A percentile compares a stretch with the other conserved stretches of the same genome.
phyloP scores from a whole-genome alignment of 345 rosid species.

The Arabis hirsuta region DNA sequence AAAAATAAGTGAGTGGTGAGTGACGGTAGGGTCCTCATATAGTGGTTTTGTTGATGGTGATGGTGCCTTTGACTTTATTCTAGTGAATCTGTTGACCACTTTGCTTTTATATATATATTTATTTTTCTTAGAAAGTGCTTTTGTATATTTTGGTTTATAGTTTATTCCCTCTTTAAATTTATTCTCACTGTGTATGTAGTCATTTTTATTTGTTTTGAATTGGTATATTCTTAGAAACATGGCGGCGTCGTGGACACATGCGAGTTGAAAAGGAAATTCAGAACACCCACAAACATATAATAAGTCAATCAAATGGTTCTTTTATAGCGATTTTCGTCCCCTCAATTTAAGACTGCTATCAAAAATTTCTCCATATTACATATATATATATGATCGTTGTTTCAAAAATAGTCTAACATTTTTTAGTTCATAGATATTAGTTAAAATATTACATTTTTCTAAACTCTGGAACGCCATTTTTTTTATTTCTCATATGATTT shows the following conservation, averaged over 20 bases:
- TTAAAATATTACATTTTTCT: background rate
- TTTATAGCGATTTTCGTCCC: constrained; percentile 17
- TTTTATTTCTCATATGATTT: background rate
- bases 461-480: background rate
- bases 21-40: constrained; percentile 36
- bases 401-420: background rate
- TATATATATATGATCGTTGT: background rate
- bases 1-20: constrained; percentile 29
- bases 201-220: constrained; percentile 30
- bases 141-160: constrained; percentile 16
- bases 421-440: constrained; percentile 2
- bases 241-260: constrained; percentile 41
- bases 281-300: constrained; percentile 10
- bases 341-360: constrained; percentile 9
- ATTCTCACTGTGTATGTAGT: background rate
- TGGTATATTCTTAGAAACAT: constrained; percentile 38
- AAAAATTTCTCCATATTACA: background rate
- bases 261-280: constrained; percentile 14
- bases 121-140: background rate
- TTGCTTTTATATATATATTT: constrained; percentile 8
- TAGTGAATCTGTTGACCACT: constrained; percentile 39
- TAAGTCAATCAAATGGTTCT: constrained; percentile 25
- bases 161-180: constrained; percentile 31
- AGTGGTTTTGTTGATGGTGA: constrained; percentile 47
- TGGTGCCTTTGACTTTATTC: constrained; percentile 46